phyloP scores from a whole-genome alignment of 176 grass and related monocot genomes.

The Cenchrus fungigraminus region DNA sequence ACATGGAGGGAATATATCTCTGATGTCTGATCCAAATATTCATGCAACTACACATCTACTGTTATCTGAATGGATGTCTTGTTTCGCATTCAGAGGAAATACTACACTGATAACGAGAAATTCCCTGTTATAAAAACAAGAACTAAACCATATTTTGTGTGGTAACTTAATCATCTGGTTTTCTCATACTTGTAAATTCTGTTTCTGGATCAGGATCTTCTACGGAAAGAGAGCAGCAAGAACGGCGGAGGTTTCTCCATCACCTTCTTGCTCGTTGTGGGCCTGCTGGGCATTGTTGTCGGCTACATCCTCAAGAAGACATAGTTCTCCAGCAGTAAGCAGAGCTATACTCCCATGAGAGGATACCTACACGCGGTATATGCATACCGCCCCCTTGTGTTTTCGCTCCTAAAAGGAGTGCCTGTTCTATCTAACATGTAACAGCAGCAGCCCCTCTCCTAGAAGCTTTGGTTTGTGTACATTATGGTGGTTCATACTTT shows the following conservation, averaged over 20 bases:
- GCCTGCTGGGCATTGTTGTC: slow-evolving; percentile 69
- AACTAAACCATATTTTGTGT: neutral
- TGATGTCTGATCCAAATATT: neutral
- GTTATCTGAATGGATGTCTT: neutral
- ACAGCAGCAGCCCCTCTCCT: slow-evolving; percentile 30
- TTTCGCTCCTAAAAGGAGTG: slow-evolving; percentile 46
- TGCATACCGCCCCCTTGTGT: neutral
- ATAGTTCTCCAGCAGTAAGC: slow-evolving; percentile 43
- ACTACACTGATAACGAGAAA: neutral
- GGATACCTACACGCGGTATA: slow-evolving; percentile 34
- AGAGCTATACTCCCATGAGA: slow-evolving; percentile 42
- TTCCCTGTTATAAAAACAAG: neutral
- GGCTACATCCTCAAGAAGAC: slow-evolving; percentile 90
- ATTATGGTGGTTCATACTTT: slow-evolving; percentile 41
- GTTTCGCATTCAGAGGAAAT: neutral
- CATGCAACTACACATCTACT: neutral
- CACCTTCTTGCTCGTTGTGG: slow-evolving; percentile 75
- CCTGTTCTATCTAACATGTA: slow-evolving; percentile 54
- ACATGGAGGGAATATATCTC: neutral
- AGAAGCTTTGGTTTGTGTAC: slow-evolving; percentile 56
- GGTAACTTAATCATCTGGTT: neutral
- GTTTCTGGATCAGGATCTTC: slow-evolving; percentile 63
- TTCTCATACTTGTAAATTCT: neutral
- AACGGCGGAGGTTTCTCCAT: slow-evolving; percentile 60
- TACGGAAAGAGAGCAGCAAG: slow-evolving; percentile 75